phyloP scores from a whole-genome alignment of 108 stramenopile genomes.

The Chaetoceros tenuissimus region DNA sequence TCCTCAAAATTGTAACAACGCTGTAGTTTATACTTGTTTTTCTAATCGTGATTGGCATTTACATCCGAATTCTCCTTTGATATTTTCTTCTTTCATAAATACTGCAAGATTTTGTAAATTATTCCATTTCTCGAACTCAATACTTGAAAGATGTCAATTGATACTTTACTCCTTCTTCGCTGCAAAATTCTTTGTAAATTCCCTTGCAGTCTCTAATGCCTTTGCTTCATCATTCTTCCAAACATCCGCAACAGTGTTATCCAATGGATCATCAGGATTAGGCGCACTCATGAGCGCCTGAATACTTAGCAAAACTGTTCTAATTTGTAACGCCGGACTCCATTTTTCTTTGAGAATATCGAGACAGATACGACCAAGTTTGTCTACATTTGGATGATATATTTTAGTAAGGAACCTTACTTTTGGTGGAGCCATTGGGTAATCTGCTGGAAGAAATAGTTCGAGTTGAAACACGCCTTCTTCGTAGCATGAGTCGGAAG shows the following conservation, averaged over 20 bases:
- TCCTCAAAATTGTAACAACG: too few relatives aligned
- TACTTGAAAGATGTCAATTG: too few relatives aligned
- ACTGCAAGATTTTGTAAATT: too few relatives aligned
- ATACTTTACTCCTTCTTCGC: slow-evolving; percentile 38
- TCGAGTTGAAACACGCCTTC: slow-evolving; percentile 89
- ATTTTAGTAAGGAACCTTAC: slow-evolving; percentile 98
- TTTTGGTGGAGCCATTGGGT: slow-evolving; percentile 99
- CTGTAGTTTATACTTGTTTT: too few relatives aligned
- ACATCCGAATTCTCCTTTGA: too few relatives aligned
- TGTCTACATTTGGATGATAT: slow-evolving; percentile 99
- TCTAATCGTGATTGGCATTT: too few relatives aligned
- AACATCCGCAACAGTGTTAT: slow-evolving; percentile 93
- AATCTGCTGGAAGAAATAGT: slow-evolving; percentile 96
- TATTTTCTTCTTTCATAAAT: too few relatives aligned
- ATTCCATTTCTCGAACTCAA: too few relatives aligned
- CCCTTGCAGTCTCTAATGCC: slow-evolving; percentile 78
- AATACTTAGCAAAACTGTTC: slow-evolving; percentile 87
- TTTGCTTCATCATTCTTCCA: slow-evolving; percentile 94
- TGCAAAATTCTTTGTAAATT: slow-evolving; percentile 88
- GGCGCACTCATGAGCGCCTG: slow-evolving; percentile 94
- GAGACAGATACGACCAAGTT: slow-evolving; percentile 95
- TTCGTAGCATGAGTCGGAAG: slow-evolving; percentile 91
- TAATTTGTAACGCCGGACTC: slow-evolving; percentile 97
- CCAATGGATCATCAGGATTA: slow-evolving; percentile 98
- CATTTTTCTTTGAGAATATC: slow-evolving; percentile 99